These are phyloP conservation scores for Amorphotheca resinae DNA, from an alignment of 495 filamentous ascomycete species.

Conservation along the genomic window DNA sequence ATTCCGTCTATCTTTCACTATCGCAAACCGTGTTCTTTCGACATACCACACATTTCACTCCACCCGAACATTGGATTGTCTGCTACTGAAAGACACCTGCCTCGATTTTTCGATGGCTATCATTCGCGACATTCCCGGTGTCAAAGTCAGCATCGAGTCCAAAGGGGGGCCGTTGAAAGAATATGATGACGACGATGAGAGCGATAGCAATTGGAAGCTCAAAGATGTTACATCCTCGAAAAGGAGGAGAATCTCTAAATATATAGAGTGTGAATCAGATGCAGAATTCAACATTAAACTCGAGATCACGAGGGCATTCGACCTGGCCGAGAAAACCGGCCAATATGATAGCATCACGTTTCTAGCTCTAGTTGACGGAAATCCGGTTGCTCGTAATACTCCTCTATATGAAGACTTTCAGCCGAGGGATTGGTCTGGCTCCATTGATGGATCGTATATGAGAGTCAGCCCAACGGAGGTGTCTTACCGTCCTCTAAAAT, in stretches of 20 bases:
- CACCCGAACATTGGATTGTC: no score
- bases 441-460: no score
- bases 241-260: slow-evolving; percentile 14
- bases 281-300: slow-evolving; percentile 18
- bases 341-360: slow-evolving; percentile 5
- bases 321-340: no score
- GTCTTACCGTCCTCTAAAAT: no score
- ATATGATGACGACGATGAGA: slow-evolving; percentile 21
- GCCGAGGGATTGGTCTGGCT: no score
- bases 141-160: slow-evolving; percentile 21
- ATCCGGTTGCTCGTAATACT: background rate
- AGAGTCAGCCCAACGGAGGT: no score
- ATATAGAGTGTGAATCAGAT: slow-evolving; percentile 23
- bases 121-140: slow-evolving; percentile 19
- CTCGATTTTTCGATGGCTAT: slow-evolving; percentile 27
- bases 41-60: no score
- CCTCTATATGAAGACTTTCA: background rate
- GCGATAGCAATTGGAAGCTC: no score
- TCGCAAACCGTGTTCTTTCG: no score
- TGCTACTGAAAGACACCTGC: background rate
- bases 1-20: no score
- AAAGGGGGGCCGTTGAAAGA: slow-evolving; percentile 19
- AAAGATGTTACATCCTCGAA: background rate
- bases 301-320: slow-evolving; percentile 1
- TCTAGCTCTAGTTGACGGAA: slow-evolving; percentile 7